Evolutionary conservation across 2,329 filamentous ascomycete genomes (phyloP).

Genomic region (Cytospora mali): DNA sequence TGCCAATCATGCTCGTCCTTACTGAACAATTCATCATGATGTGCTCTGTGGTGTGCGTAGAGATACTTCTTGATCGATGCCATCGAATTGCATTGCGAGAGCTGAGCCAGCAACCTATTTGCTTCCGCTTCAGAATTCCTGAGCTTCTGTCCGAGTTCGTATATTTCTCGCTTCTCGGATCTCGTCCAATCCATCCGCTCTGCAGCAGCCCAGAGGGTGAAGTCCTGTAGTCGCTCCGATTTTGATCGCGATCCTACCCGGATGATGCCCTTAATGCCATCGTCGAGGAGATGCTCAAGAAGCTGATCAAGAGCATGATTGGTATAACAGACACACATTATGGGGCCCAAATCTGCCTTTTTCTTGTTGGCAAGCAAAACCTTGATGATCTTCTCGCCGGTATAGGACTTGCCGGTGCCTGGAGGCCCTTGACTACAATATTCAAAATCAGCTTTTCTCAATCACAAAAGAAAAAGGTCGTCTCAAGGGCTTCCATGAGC

Average conservation of each 20-base stretch:
- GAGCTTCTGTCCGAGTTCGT: neutral
- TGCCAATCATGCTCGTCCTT: conserved; percentile 35
- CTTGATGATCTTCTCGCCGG: conserved; percentile 61
- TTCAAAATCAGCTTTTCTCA: neutral
- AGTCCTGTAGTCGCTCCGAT: conserved; percentile 50
- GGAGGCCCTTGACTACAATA: conserved; percentile 62
- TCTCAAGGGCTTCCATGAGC: neutral
- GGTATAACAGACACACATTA: conserved; percentile 56
- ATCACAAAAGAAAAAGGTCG: neutral
- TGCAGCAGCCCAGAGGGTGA: conserved; percentile 50
- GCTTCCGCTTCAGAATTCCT: neutral
- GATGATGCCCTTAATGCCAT: conserved; percentile 53
- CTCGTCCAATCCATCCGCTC: conserved; percentile 40
- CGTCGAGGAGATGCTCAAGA: conserved; percentile 59
- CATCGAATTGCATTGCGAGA: neutral
- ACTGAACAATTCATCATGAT: conserved; percentile 36
- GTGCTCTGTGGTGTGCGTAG: conserved; percentile 24
- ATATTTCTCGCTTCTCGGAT: conserved; percentile 37
- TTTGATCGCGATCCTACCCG: conserved; percentile 64
- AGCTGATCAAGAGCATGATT: conserved; percentile 58
- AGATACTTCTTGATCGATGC: conserved; percentile 32
- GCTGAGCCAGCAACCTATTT: neutral
- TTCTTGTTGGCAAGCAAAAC: conserved; percentile 50
- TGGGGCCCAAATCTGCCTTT: conserved; percentile 47
- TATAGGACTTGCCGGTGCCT: conserved; percentile 69